Percentiles rank a stretch among this genome's conserved stretches.
These are phyloP conservation scores for Triangularia setosa DNA, from an alignment of 2,329 filamentous ascomycete genomes.

Conservation along the genomic window DNA sequence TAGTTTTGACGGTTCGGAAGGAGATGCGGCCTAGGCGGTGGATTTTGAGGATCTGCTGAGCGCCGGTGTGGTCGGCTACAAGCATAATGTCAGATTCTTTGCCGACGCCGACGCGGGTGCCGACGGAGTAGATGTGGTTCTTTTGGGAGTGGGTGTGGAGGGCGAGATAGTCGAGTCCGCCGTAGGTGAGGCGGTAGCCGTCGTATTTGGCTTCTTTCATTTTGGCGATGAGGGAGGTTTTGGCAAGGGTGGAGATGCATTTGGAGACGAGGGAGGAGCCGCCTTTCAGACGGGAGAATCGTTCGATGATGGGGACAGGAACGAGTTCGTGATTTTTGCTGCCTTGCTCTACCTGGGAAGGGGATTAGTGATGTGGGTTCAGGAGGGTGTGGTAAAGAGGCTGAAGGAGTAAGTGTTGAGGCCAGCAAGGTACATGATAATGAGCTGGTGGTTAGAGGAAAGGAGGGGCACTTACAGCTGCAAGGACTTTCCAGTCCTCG, in stretches of 20 bases:
- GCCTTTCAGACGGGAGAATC: conserved; percentile 75
- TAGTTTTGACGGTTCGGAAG: conserved; percentile 92
- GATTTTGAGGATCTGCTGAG: conserved; percentile 86
- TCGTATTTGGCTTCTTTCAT: conserved; percentile 97
- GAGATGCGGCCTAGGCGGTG: conserved; percentile 93
- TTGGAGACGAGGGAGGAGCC: conserved; percentile 75
- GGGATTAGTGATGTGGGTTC: background rate
- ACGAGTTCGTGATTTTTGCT: conserved; percentile 97
- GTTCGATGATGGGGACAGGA: conserved; percentile 81
- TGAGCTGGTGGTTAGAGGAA: conserved; percentile 27
- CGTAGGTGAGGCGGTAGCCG: conserved; percentile 93
- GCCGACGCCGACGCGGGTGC: conserved; percentile 89
- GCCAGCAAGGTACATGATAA: conserved; percentile 23
- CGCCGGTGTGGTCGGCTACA: conserved; percentile 74
- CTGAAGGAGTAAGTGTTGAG: conserved; percentile 8
- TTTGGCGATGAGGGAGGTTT: conserved; percentile 83
- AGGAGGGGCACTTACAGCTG: conserved; percentile 61
- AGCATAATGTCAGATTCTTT: conserved; percentile 98
- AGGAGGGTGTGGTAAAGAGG: conserved; percentile 23
- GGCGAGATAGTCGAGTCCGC: conserved; percentile 95
- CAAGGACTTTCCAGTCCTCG: conserved; percentile 94
- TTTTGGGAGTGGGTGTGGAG: conserved; percentile 82
- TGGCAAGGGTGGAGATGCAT: conserved; percentile 86
- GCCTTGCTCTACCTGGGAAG: conserved; percentile 76
- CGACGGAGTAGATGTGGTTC: conserved; percentile 82